Percentiles rank a stretch among this genome's conserved stretches.
These are phyloP conservation scores for Earliella scabrosa DNA, from an alignment of 1,284 basidiomycete genomes.

Conservation along the genomic window DNA sequence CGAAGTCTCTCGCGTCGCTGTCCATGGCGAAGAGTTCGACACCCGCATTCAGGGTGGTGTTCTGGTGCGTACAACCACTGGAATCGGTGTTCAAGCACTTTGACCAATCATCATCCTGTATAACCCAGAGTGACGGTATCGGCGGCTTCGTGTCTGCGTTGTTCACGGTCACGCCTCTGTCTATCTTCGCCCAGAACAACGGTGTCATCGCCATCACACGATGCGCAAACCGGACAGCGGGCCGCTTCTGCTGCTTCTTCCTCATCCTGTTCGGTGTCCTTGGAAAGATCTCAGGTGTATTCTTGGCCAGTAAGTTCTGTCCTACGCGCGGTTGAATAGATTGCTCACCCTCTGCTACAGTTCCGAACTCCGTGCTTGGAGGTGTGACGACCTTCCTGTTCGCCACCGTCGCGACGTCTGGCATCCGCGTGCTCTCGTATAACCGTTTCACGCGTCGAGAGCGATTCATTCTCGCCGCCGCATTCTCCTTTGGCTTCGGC, in stretches of 20 bases:
- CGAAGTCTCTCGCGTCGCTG: slow-evolving; percentile 75
- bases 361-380: slow-evolving; percentile 83
- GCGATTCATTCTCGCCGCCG: slow-evolving; percentile 77
- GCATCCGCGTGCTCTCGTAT: slow-evolving; percentile 74
- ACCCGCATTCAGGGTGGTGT: slow-evolving; percentile 85
- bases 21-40: slow-evolving; percentile 77
- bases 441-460: slow-evolving; percentile 72
- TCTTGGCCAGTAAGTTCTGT: slow-evolving; percentile 63
- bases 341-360: slow-evolving; percentile 30
- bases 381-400: slow-evolving; percentile 85
- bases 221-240: slow-evolving; percentile 76
- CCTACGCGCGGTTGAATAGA: not conserved
- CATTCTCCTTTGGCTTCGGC: slow-evolving; percentile 75
- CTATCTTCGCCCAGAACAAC: slow-evolving; percentile 86
- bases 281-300: slow-evolving; percentile 81
- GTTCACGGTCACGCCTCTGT: slow-evolving; percentile 82
- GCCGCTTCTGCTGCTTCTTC: slow-evolving; percentile 75
- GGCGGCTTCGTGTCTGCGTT: slow-evolving; percentile 77
- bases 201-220: slow-evolving; percentile 81
- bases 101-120: not conserved
- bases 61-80: slow-evolving; percentile 49
- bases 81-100: no score
- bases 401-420: slow-evolving; percentile 48
- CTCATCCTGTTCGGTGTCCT: slow-evolving; percentile 76
- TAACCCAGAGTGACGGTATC: slow-evolving; percentile 66